Conservation (phyloP, 2,329 filamentous ascomycete species). For the Arthrinium phaeospermum region DNA sequence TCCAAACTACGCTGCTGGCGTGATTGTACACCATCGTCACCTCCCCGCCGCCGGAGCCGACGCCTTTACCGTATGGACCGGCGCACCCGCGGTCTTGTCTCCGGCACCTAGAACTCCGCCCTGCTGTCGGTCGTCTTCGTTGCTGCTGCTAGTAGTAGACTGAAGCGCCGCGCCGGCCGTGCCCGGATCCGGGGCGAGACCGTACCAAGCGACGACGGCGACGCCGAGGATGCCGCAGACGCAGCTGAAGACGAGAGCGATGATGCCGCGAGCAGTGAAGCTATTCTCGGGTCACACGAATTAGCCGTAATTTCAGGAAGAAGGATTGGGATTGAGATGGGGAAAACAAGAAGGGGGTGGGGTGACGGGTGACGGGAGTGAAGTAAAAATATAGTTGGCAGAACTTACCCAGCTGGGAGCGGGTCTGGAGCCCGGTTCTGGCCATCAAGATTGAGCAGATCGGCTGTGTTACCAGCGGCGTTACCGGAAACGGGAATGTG, state of each 20-base stretch:
- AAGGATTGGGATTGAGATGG: too few relatives aligned
- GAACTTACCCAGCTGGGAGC: slow-evolving; percentile 65
- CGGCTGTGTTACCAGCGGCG: slow-evolving; percentile 71
- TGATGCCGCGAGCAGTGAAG: slow-evolving; percentile 73
- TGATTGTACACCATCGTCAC: neutral
- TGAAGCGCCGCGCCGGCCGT: neutral
- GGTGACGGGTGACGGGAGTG: neutral
- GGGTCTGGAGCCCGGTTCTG: slow-evolving; percentile 60
- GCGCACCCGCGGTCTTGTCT: neutral
- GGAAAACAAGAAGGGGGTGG: too few relatives aligned
- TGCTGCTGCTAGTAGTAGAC: neutral
- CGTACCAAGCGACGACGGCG: slow-evolving; percentile 66
- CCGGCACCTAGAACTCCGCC: neutral
- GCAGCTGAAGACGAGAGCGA: slow-evolving; percentile 76
- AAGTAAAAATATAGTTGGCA: neutral
- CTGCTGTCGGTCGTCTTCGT: neutral
- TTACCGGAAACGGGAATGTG: slow-evolving; percentile 66
- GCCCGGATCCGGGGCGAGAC: slow-evolving; percentile 8
- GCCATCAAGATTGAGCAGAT: slow-evolving; percentile 68
- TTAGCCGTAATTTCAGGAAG: neutral
- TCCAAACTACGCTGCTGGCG: neutral
- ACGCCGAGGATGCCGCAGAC: slow-evolving; percentile 73
- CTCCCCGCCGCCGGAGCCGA: neutral
- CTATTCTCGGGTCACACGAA: slow-evolving; percentile 33
- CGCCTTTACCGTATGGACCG: neutral